Base-by-base conservation (phyloP, 2,329 filamentous ascomycete genomes). In the Ceratocystis harringtonii region DNA sequence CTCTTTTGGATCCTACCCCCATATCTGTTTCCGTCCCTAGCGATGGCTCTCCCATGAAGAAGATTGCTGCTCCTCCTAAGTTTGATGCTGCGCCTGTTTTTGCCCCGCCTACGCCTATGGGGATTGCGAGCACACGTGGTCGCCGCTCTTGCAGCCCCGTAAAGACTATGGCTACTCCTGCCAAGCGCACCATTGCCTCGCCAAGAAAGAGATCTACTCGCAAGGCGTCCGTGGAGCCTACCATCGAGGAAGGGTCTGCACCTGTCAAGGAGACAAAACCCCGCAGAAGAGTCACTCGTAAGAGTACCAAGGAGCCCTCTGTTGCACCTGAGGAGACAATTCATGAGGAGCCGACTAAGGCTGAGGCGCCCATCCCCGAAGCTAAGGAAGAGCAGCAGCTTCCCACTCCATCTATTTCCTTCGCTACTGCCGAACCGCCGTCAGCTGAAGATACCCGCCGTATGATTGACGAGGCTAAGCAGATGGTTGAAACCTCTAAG, bases 1-100 rank as follows among this genome's bases (percentile, higher is more conserved):
- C 94, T n/a, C 81, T 99, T 19, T 82, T 99, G 62, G 92, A 97
- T 73, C 85, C 90, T n/a, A 79, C 87, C 69, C 87, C 91, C 32
- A 95, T 97, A 68, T 73, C 78, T 55, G 73, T 79, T 32, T 77
- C 79, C 6, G 52, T 58, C 60, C 82, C 83, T 72, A 81, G 80
- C 64, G 79, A 82, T 30, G 84, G 84, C 69, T 87, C 86, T 69
- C 82, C 89, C 65, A 81, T 85, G 69, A 91, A 90, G 77, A 83
- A 81, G 68, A 96, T 96, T 69, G 77, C 82, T 17, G 85, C 90
- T 28, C 94, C 94, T 58, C 94, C 94, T 25, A 87, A 85, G 70
- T 95, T 89, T 72, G 85, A 89, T 63, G 67, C 70, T 41, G 74
- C 77, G 66, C 75, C 77, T 57, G 71, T 74, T 10, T 74, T 83